phyloP scores from a whole-genome alignment of 2,329 filamentous ascomycete species.

The Paramyrothecium sp. region DNA sequence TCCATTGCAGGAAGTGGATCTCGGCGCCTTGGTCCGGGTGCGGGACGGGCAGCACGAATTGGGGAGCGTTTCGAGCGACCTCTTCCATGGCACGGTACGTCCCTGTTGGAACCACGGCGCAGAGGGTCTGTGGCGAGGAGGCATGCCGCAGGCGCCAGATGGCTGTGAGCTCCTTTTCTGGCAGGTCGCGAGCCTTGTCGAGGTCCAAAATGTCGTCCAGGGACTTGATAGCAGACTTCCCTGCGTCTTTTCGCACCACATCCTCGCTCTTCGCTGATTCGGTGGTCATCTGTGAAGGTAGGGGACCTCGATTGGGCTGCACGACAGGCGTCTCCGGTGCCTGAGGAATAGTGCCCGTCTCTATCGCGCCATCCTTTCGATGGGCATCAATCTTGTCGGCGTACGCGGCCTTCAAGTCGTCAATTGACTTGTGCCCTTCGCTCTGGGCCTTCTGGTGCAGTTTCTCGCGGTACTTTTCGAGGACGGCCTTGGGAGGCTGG shows the following conservation, averaged over 20 bases:
- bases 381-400: constrained; percentile 76
- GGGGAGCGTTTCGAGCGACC: constrained; percentile 72
- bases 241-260: constrained; percentile 12
- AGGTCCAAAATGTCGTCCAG: constrained; percentile 68
- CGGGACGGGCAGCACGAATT: constrained; percentile 88
- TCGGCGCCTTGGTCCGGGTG: constrained; percentile 70
- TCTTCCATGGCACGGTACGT: constrained; percentile 73
- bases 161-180: constrained; percentile 77
- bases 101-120: constrained; percentile 72
- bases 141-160: constrained; percentile 91
- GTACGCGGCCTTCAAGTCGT: constrained; percentile 79
- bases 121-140: constrained; percentile 70
- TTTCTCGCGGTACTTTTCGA: constrained; percentile 86
- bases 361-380: constrained; percentile 63
- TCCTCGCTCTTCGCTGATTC: constrained; percentile 9
- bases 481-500: constrained; percentile 61
- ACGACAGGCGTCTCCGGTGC: constrained; percentile 32
- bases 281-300: constrained; percentile 5
- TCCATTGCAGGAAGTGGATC: constrained; percentile 96
- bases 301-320: constrained; percentile 30
- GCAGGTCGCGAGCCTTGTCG: constrained; percentile 70
- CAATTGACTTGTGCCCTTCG: constrained; percentile 68
- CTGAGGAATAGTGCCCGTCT: constrained; percentile 35
- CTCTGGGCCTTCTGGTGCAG: constrained; percentile 77
- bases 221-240: constrained; percentile 38